A percentile compares a stretch with the other conserved stretches of the same genome.
Conservation (phyloP, 2,329 filamentous ascomycete genomes). For the Trichoderma sp. region DNA sequence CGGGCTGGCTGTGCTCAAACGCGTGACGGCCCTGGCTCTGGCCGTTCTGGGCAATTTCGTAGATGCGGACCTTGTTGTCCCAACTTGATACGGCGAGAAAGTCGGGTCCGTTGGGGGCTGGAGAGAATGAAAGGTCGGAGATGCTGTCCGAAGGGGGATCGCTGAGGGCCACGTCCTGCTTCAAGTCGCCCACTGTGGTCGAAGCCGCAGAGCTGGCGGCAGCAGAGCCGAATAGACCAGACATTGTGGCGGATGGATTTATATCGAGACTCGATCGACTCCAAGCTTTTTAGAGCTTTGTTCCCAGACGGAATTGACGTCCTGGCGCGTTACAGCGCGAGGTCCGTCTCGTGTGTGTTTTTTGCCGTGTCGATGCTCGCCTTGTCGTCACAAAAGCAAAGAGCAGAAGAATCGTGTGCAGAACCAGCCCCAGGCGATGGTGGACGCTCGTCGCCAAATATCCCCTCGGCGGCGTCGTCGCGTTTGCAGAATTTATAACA, state of each 20-base stretch:
- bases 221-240: slow-evolving; percentile 62
- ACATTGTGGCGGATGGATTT: slow-evolving; percentile 55
- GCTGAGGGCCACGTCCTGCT: slow-evolving; percentile 79
- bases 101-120: slow-evolving; percentile 61
- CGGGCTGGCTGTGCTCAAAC: slow-evolving; percentile 84
- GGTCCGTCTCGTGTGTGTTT: slow-evolving; percentile 6
- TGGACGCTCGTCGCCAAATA: slow-evolving; percentile 4
- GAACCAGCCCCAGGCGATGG: not conserved
- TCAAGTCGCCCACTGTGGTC: slow-evolving; percentile 86
- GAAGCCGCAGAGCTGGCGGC: slow-evolving; percentile 58
- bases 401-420: not conserved
- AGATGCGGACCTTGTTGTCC: slow-evolving; percentile 98
- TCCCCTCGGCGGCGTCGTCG: slow-evolving; percentile 20
- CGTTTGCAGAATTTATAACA: slow-evolving; percentile 23
- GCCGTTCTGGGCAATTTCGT: slow-evolving; percentile 80
- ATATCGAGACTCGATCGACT: not conserved
- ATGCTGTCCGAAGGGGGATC: slow-evolving; percentile 87
- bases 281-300: not conserved
- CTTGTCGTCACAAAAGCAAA: not conserved
- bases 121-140: slow-evolving; percentile 83
- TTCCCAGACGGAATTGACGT: not conserved
- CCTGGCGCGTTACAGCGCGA: slow-evolving; percentile 23
- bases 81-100: slow-evolving; percentile 90
- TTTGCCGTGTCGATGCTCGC: not conserved
- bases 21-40: slow-evolving; percentile 82